phyloP scores from a whole-genome alignment of 108 stramenopile genomes.

The Nitzschia palea region DNA sequence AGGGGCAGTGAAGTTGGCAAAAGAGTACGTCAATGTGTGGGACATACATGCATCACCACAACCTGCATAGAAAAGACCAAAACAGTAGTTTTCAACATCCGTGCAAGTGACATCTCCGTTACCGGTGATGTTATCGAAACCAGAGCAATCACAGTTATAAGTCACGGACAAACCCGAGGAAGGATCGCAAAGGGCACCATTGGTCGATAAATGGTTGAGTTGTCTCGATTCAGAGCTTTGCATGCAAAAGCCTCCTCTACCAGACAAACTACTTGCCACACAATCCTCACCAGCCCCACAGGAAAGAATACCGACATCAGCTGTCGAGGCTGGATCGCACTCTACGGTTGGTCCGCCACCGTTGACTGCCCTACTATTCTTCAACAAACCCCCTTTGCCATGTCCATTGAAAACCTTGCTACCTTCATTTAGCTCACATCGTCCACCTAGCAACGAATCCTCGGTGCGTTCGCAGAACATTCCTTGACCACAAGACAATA shows the following conservation, averaged over 20 bases:
- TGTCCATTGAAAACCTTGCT: background rate
- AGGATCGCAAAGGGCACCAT: background rate
- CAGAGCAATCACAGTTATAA: background rate
- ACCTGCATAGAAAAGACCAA: background rate
- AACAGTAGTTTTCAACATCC: background rate
- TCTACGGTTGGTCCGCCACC: background rate
- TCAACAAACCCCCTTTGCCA: slow-evolving; percentile 2
- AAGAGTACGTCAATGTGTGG: background rate
- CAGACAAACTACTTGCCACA: background rate
- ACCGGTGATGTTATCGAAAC: background rate
- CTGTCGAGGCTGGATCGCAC: background rate
- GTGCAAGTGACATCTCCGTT: background rate
- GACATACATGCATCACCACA: slow-evolving; percentile 2
- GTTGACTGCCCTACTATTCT: background rate
- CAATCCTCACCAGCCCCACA: background rate
- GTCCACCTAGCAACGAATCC: background rate
- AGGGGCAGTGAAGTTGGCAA: background rate
- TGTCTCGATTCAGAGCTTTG: background rate
- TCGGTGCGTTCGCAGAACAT: background rate
- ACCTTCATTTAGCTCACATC: background rate
- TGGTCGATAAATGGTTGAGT: background rate
- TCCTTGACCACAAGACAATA: slow-evolving; percentile 1
- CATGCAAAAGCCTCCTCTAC: background rate
- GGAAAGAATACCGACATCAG: slow-evolving; percentile 18
- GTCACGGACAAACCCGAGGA: background rate